Base-by-base conservation (phyloP, 1,284 basidiomycete species). In the Malassezia sympodialis region DNA sequence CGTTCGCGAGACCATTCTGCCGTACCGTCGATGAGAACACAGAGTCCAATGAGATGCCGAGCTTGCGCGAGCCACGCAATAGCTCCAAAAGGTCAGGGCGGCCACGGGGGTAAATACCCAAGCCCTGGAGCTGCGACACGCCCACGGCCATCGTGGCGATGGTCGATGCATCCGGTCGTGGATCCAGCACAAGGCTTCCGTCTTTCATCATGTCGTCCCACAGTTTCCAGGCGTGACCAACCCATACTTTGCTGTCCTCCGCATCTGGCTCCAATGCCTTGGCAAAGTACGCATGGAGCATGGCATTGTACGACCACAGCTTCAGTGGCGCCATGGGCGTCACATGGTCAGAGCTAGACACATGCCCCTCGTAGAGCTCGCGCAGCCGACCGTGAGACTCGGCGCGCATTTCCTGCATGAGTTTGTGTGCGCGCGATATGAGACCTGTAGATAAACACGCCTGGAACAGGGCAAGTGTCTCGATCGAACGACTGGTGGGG, bases 361-460 rank as follows among this genome's bases (percentile, higher is more conserved):
- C 52, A 39, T 56, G 59, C 3, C 52, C 53, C 41, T 65, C 59
- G 55, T 62, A 58, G 39, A 61, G 46, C 37, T 63, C 61, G 28
- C 52, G 56, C 14, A 60, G 58, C 19, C 61, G 61, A 6, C 50
- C 34, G 17, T 59, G 59, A 3, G 61, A 44, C 43, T 67, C 63
- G 35, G 48, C 52, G 19, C 68, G 65, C 32, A 69, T 51, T 42
- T 66, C 63, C 42, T 58, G 43, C 53, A 72, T 69, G 27, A 72
- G 57, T 42, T 68, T 68, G 58, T 67, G 60, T 3, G 68, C 70
- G 47, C 70, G 63, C 19, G 52, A 59, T 49, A 67, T 59, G 42
- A 72, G 62, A 6, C 68, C 68, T 8, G 67, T 67, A 23, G 63
- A 60, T 17, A 72, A 58, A 56, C 70, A 71, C 3, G 70, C 70